Base-by-base conservation (phyloP, 495 filamentous ascomycete species). In the Penicillium daleae region DNA sequence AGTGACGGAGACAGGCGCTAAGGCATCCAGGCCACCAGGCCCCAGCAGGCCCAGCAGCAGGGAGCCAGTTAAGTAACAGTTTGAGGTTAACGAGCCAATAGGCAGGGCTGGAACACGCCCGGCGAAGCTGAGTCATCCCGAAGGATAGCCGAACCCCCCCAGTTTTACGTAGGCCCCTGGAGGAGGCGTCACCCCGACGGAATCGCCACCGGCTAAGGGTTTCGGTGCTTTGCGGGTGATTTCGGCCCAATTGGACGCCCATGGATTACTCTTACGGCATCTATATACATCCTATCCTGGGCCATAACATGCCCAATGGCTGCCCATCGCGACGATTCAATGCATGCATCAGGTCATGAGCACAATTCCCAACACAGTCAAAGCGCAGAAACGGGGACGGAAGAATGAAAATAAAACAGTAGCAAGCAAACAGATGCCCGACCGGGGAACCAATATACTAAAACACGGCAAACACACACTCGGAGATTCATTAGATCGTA, bases 111-210 rank as follows among this genome's bases (percentile, higher is more conserved):
- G 63, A 57, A 53, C 61, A 60, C 57, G 60, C n/a, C 67, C 70
- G 64, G 67, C 67, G 66, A 57, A 53, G 70, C 70, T 72, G 63
- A 72, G 60, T 72, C 70, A 72, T 51, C 67, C 65, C 65, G 64
- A 63, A 10, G 19, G 46, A 66, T 55, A 67, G 62, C 66, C 69
- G 69, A 66, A 52, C 24, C 10, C 10, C 4, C 15, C 4, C 13
- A 44, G 48, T 19, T 50, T 37, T 31, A 31, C 33, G 40, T 26
- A 26, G 44, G 22, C 7, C 7, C 7, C 7, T 46, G 2, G 40
- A 7, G 10, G 19, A n/a, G 17, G 19, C 40, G 40, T 50, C 22
- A 51, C 49, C 24, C 49, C 24, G 49, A 51, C 51, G 32, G 32
- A 22, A 54, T 21, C 51, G 31, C 17, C 31, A 42, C 61, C 70